These are phyloP conservation scores for Colletotrichum noveboracense DNA, from an alignment of 2,329 filamentous ascomycete species.

Conservation along the genomic window DNA sequence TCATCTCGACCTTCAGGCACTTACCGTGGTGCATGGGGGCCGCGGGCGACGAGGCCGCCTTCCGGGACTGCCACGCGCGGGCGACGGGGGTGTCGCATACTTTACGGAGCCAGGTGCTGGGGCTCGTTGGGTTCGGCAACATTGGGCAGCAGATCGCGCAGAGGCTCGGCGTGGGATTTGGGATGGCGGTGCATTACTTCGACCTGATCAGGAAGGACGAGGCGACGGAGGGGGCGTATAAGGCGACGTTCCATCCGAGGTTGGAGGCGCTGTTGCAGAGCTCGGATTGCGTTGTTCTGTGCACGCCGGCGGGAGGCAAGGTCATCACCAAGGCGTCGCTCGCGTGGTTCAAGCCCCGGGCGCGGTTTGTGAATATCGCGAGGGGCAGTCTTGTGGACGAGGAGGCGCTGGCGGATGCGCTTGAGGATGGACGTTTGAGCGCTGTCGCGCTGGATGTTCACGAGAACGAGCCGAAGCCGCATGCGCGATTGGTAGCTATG, in stretches of 20 bases:
- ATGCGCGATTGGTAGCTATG: constrained; percentile 48
- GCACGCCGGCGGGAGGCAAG: constrained; percentile 57
- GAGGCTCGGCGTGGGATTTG: constrained; percentile 57
- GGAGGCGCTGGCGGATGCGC: constrained; percentile 62
- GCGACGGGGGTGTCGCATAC: constrained; percentile 67
- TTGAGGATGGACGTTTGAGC: constrained; percentile 55
- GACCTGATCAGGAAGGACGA: constrained; percentile 58
- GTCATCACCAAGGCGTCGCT: constrained; percentile 57
- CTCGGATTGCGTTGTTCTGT: constrained; percentile 67
- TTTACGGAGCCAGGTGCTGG: constrained; percentile 64
- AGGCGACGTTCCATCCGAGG: constrained; percentile 54
- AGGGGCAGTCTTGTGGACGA: constrained; percentile 70
- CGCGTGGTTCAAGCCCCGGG: constrained; percentile 55
- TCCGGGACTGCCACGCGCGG: constrained; percentile 63
- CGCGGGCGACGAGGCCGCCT: constrained; percentile 39
- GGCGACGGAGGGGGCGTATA: constrained; percentile 43
- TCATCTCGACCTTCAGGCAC: constrained; percentile 72
- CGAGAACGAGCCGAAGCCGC: constrained; percentile 61
- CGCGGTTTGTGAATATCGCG: constrained; percentile 70
- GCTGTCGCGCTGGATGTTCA: constrained; percentile 70
- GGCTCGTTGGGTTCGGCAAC: constrained; percentile 73
- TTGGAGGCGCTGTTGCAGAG: constrained; percentile 56
- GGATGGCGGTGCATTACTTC: constrained; percentile 70
- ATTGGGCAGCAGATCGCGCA: constrained; percentile 68
- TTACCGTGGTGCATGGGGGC: constrained; percentile 66